Evolutionary conservation across 305 asterid species (phyloP).

Genomic region (Fraxinus baroniana): DNA sequence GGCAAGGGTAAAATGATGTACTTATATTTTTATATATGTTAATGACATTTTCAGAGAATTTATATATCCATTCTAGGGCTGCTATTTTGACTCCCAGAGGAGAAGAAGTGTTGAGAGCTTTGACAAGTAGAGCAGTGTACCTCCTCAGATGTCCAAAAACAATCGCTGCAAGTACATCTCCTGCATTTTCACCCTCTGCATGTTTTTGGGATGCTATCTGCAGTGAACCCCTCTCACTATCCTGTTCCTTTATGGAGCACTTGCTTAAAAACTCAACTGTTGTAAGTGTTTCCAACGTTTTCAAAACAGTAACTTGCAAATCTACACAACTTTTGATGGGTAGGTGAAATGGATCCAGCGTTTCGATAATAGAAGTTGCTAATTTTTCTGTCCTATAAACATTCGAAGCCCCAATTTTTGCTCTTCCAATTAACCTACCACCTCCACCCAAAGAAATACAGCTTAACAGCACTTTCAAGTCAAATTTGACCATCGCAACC

Average conservation of each 20-base stretch:
- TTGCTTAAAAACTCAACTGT: slow-evolving; percentile 63
- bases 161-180: slow-evolving; percentile 43
- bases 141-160: slow-evolving; percentile 63
- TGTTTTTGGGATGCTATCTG: slow-evolving; percentile 37
- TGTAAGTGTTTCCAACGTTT: slow-evolving; percentile 67
- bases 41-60: slow-evolving; percentile 64
- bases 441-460: slow-evolving; percentile 54
- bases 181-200: slow-evolving; percentile 44
- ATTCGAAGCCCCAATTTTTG: slow-evolving; percentile 45
- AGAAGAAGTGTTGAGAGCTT: slow-evolving; percentile 65
- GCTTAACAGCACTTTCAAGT: slow-evolving; percentile 71
- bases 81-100: slow-evolving; percentile 81
- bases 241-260: slow-evolving; percentile 52
- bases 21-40: slow-evolving; percentile 38
- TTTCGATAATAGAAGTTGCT: slow-evolving; percentile 44
- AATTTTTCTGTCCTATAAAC: slow-evolving; percentile 64
- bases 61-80: slow-evolving; percentile 75
- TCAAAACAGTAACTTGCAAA: slow-evolving; percentile 71
- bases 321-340: slow-evolving; percentile 58
- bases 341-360: slow-evolving; percentile 59
- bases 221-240: slow-evolving; percentile 35
- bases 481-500: slow-evolving; percentile 67
- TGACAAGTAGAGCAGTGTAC: slow-evolving; percentile 56
- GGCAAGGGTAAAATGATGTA: slow-evolving; percentile 62
- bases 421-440: slow-evolving; percentile 45